These are phyloP conservation scores for Thelonectria olida DNA, from an alignment of 2,329 filamentous ascomycete genomes.

Conservation along the genomic window DNA sequence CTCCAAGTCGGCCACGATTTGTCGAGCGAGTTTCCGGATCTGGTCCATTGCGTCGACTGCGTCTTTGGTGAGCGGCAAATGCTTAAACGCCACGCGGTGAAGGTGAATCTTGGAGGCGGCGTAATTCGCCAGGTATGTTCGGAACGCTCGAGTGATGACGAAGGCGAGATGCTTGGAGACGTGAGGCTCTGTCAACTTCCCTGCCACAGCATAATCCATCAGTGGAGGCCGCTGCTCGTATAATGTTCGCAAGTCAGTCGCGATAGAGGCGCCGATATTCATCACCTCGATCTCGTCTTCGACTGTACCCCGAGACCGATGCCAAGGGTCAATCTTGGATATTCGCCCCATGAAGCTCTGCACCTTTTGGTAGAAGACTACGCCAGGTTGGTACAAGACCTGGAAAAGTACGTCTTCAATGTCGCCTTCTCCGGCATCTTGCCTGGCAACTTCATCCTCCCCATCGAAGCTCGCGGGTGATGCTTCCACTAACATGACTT, in stretches of 20 bases:
- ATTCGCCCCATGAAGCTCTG: constrained; percentile 67
- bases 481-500: constrained; percentile 54
- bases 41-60: constrained; percentile 57
- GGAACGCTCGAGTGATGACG: constrained; percentile 61
- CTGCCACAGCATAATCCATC: constrained; percentile 65
- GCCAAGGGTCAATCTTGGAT: constrained; percentile 65
- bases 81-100: constrained; percentile 65
- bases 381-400: constrained; percentile 62
- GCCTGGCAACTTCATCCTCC: constrained; percentile 35
- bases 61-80: constrained; percentile 61
- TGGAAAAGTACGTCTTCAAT: constrained; percentile 63
- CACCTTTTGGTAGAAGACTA: constrained; percentile 66
- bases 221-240: constrained; percentile 61
- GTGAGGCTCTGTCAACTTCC: constrained; percentile 57
- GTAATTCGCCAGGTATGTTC: constrained; percentile 65
- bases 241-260: constrained; percentile 58
- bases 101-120: constrained; percentile 65
- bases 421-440: constrained; percentile 43
- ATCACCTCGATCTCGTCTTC: constrained; percentile 68
- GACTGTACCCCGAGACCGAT: constrained; percentile 63
- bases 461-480: constrained; percentile 51
- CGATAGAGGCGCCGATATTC: constrained; percentile 60
- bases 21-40: constrained; percentile 56
- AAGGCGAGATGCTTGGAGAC: constrained; percentile 59
- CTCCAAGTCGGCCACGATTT: constrained; percentile 53